phyloP scores from a whole-genome alignment of 2,329 filamentous ascomycete species.

The Huntiella decipiens region DNA sequence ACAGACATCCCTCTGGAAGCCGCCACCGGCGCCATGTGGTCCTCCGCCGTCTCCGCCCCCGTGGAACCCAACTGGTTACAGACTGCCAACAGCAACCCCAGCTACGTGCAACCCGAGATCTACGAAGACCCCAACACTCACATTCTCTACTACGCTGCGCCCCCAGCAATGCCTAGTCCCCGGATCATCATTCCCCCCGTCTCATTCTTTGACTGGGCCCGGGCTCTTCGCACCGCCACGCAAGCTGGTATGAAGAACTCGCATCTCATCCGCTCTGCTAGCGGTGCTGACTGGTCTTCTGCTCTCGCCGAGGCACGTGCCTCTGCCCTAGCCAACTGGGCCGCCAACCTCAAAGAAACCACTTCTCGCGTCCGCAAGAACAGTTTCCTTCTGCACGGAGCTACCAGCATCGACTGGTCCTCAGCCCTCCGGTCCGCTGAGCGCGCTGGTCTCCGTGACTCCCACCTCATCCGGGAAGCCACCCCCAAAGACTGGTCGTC shows the following conservation, averaged over 20 bases:
- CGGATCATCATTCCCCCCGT: conserved; percentile 10
- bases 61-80: too few relatives aligned
- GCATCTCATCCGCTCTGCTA: neutral
- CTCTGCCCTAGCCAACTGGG: conserved; percentile 6
- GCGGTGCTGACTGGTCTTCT: conserved; percentile 9
- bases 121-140: neutral
- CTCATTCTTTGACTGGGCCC: conserved; percentile 20
- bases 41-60: too few relatives aligned
- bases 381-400: conserved; percentile 13
- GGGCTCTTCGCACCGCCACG: conserved; percentile 18
- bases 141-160: neutral
- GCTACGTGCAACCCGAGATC: neutral
- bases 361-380: conserved; percentile 2
- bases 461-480: conserved; percentile 12
- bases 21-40: too few relatives aligned
- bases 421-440: conserved; percentile 21
- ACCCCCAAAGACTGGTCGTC: conserved; percentile 12
- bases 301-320: conserved; percentile 4
- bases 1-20: too few relatives aligned
- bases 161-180: neutral
- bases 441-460: conserved; percentile 11
- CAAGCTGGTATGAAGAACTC: conserved; percentile 1
- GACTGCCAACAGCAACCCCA: too few relatives aligned
- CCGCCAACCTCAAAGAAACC: conserved; percentile 6
- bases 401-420: conserved; percentile 20